Percentiles rank a stretch among this genome's conserved stretches.
Conservation (phyloP, 179 eudicot genomes). For the Nepenthes alata region DNA sequence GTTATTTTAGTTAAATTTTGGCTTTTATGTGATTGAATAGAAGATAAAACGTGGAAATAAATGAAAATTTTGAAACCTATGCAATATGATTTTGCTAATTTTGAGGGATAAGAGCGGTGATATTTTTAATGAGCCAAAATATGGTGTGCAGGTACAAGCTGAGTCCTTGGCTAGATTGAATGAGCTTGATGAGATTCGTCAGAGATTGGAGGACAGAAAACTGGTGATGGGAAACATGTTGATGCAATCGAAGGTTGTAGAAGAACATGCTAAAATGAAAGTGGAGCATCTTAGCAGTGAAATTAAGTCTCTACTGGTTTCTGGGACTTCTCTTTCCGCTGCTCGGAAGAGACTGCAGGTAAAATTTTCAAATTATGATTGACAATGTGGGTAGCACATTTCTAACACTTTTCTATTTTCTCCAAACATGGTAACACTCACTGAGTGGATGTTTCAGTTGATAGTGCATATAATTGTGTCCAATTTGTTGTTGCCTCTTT, state of each 20-base stretch:
- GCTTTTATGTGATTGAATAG: too few species aligned
- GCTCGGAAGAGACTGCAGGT: slow-evolving; percentile 70
- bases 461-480: too few species aligned
- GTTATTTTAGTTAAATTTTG: too few species aligned
- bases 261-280: slow-evolving; percentile 64
- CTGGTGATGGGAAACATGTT: slow-evolving; percentile 62
- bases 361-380: background rate
- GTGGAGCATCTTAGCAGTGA: slow-evolving; percentile 62
- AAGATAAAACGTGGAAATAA: too few species aligned
- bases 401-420: too few species aligned
- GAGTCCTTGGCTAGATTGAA: slow-evolving; percentile 61
- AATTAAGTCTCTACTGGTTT: slow-evolving; percentile 65
- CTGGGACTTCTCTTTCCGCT: slow-evolving; percentile 63
- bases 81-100: background rate
- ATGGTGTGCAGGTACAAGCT: slow-evolving; percentile 51
- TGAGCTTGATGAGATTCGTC: slow-evolving; percentile 75
- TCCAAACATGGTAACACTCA: too few species aligned
- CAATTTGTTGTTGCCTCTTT: too few species aligned
- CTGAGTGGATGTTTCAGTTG: too few species aligned
- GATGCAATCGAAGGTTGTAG: slow-evolving; percentile 59
- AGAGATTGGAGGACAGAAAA: slow-evolving; percentile 59
- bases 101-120: slow-evolving; percentile 5
- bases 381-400: background rate
- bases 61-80: background rate
- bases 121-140: slow-evolving; percentile 21